phyloP scores from a whole-genome alignment of 2,329 filamentous ascomycete species.

The Sclerotiophoma versabilis region DNA sequence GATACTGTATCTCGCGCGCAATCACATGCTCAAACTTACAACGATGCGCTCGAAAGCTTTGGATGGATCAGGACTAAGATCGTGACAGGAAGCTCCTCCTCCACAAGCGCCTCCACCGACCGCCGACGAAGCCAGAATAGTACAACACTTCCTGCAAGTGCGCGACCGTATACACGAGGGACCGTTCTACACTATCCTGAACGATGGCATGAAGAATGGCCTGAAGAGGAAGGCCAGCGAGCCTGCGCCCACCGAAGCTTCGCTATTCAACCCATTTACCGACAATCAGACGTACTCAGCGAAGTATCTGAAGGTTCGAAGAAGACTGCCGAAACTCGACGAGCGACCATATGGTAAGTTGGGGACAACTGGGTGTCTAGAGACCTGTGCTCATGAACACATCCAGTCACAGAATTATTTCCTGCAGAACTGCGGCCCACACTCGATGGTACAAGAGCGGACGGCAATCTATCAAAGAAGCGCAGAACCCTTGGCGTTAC shows the following conservation, averaged over 20 bases:
- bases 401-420: constrained; percentile 63
- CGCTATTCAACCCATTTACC: constrained; percentile 65
- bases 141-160: constrained; percentile 60
- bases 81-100: constrained; percentile 41
- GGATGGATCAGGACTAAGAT: constrained; percentile 28
- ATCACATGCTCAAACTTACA: neutral
- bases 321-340: constrained; percentile 62
- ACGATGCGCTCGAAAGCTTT: constrained; percentile 8
- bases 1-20: constrained; percentile 5
- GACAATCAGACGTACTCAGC: constrained; percentile 67
- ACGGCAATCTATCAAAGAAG: constrained; percentile 36
- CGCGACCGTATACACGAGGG: constrained; percentile 65
- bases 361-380: neutral
- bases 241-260: constrained; percentile 47
- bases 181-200: constrained; percentile 65
- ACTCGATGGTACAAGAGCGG: constrained; percentile 52
- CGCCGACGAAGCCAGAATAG: constrained; percentile 54
- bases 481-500: constrained; percentile 44
- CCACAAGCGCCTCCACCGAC: constrained; percentile 51
- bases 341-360: constrained; percentile 62
- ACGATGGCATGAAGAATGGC: constrained; percentile 54
- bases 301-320: constrained; percentile 64
- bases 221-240: constrained; percentile 48
- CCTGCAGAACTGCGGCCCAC: constrained; percentile 64
- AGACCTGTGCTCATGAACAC: constrained; percentile 7